Base-by-base conservation (phyloP, 495 filamentous ascomycete species). In the Xylaria nigripes region DNA sequence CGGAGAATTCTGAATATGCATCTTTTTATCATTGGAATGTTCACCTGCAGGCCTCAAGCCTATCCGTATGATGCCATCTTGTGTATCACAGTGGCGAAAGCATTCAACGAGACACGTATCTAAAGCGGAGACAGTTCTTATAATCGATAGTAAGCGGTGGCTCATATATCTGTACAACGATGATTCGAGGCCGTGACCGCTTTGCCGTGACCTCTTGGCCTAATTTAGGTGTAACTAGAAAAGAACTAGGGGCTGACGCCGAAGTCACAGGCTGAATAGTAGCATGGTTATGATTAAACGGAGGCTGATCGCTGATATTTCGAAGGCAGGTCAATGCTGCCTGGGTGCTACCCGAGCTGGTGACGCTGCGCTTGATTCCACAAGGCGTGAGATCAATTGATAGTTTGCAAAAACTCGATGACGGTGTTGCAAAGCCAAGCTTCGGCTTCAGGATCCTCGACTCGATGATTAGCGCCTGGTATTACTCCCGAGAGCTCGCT, bases 391-490 rank as follows among this genome's bases (percentile, higher is more conserved):
- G n/a, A 44, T 48, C 55, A 64, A 22, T 64, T 52, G 16, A 73
- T 53, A 34, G 47, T 62, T 32, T 51, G 55, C 42, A 77, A 38
- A 55, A 77, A 77, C 48, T 60, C 48, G 16, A 55, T 54, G 15
- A 76, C 70, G 23, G 66, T 64, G 5, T 68, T 62, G 9, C 60
- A 65, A 19, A 77, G 62, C 69, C 67, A 74, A 42, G 58, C 41
- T 54, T 69, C 62, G 23, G 70, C 66, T 27, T 60, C 56, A 0
- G 53, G 55, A 42, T 70, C 57, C 18, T 70, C 68, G 27, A 76
- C 73, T 25, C 61, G 61, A 41, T 77, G 74, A 15, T 64, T 63
- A 2, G 74, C 72, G 12, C 66, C 71, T 0, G 73, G 74, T 51
- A 77, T 74, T 5, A 65, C 51, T 12, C 68, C 70, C 13, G 70